Evolutionary conservation across 1,284 basidiomycete species (phyloP), one percentile per base, ranked within the genome.

Genomic region (Cutaneotrichosporon mucoides): DNA sequence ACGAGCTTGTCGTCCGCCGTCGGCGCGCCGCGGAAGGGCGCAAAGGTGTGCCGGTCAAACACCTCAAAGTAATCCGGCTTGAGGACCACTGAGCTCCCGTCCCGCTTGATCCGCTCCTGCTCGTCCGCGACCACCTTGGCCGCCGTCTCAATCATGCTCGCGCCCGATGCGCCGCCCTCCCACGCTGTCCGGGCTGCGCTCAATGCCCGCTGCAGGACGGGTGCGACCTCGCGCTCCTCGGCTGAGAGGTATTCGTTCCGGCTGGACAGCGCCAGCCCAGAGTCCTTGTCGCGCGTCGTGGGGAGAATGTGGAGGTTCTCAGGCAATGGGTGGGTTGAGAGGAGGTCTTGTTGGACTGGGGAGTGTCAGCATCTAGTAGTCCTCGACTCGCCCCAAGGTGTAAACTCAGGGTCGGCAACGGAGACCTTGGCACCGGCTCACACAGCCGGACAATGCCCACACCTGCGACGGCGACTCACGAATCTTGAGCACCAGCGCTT

Each of bases 41-140:
- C 69, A 8, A 98, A 90, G 49, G 85, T 87, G 46, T 84, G 79
- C 44, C 87, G 83, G 70, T 94, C 86, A 73, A 96, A 98, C 76
- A 97, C 83, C 75, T 91, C 86, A 63, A 99, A 80, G 73, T 97
- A 98, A 73, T 97, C 92, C 62, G 90, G 72, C 68, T 79, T 80
- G 63, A 95, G 75, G 5, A 83, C 77, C 2, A 89, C 84, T 0
- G 79, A 81, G n/a, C 74, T 69, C 76, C 51, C 76, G 67, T 34
- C 65, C 64, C 48, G 70, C 71, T 50, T 80, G 70, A 50, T 85
- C 73, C 13, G 84, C 45, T 62, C 57, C 55, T 66, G 44, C 55
- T 73, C 69, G n/a, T 67, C 65, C 8, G 59, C 43, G 16, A 78
- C 64, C 7, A 72, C 65, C 5, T 54, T 35, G 1, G 64, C 62